Evolutionary conservation across 1,139 yeast genomes (phyloP), one percentile per base, ranked within the genome.

Genomic region (Spencermartinsiella ligniputridi): DNA sequence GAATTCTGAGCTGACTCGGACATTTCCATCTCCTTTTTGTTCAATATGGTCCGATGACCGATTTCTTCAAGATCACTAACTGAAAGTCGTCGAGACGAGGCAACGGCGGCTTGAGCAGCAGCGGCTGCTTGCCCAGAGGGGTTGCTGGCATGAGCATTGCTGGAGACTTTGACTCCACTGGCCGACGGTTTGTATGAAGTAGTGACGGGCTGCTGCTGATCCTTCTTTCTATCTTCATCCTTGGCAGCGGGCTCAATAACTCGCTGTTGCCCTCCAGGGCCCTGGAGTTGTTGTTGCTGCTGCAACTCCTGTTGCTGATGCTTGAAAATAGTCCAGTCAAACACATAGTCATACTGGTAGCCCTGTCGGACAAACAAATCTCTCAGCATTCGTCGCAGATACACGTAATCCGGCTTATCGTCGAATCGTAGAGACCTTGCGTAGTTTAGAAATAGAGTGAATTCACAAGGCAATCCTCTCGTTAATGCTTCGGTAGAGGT

Each of bases 311-410:
- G 41, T 35, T 47, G 50, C 67, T 82, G 79, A 69, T 83, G 83
- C 70, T 87, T 82, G 70, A 86, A 83, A 61, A 90, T 79, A 27
- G 97, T 90, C 98, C 98, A 92, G 68, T 92, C 98, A 68, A 89
- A 92, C 19, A 92, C 82, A 67, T 89, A 92, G 68, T 92, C 98
- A 66, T 90, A 92, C 56, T 86, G 81, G 67, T 88, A 92, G 51
- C 88, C 88, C 64, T 90, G 92, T 53, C 94, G 81, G 54, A 87
- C 76, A 65, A 89, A 88, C 61, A 92, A 74, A 63, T 90, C 97
- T 61, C 97, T 81, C 68, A 92, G 84, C 50, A 92, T 74, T 64
- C 88, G 84, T 61, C 97, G 83, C 66, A 92, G 76, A 64, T 84
- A 90, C 42, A 84, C 78, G 66, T 92, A 92, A 68, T 92, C 97